Conservation (phyloP, 2,329 filamentous ascomycete genomes). For the Berkeleyomyces basicola region DNA sequence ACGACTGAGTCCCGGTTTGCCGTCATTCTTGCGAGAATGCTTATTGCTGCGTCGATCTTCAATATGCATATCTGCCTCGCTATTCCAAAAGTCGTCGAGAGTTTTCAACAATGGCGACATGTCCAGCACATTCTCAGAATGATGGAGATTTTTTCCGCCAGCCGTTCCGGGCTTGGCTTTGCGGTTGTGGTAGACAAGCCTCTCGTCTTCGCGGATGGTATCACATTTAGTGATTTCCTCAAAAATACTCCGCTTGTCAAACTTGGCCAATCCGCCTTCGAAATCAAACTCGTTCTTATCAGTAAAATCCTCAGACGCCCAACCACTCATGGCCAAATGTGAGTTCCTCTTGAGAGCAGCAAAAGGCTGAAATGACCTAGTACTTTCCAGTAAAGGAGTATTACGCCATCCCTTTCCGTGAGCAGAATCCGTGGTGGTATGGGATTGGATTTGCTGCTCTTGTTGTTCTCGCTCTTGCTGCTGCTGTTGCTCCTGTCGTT, state of each 20-base stretch:
- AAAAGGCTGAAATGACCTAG: conserved; percentile 42
- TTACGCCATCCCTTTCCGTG: conserved; percentile 41
- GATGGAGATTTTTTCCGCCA: conserved; percentile 78
- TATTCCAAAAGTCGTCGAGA: conserved; percentile 50
- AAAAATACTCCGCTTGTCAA: conserved; percentile 85
- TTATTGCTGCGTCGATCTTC: conserved; percentile 11
- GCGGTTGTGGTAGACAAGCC: conserved; percentile 82
- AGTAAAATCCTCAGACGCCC: conserved; percentile 90
- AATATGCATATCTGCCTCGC: conserved; percentile 41
- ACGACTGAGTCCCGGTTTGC: conserved; percentile 4
- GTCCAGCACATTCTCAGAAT: conserved; percentile 81
- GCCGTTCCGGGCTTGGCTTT: conserved; percentile 50
- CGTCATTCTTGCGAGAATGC: conserved; percentile 6
- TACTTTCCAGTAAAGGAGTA: conserved; percentile 43
- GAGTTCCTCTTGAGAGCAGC: conserved; percentile 37
- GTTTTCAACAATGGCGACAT: conserved; percentile 24
- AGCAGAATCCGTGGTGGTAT: neutral
- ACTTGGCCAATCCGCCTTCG: conserved; percentile 73
- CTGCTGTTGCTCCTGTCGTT: neutral
- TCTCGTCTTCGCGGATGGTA: conserved; percentile 70
- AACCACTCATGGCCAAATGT: conserved; percentile 33
- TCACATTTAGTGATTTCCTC: conserved; percentile 84
- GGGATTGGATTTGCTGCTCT: neutral
- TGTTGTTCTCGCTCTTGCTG: neutral
- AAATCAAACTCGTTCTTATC: conserved; percentile 97